phyloP scores from a whole-genome alignment of 1,284 basidiomycete species.

The Filobasidium uniguttulatum region DNA sequence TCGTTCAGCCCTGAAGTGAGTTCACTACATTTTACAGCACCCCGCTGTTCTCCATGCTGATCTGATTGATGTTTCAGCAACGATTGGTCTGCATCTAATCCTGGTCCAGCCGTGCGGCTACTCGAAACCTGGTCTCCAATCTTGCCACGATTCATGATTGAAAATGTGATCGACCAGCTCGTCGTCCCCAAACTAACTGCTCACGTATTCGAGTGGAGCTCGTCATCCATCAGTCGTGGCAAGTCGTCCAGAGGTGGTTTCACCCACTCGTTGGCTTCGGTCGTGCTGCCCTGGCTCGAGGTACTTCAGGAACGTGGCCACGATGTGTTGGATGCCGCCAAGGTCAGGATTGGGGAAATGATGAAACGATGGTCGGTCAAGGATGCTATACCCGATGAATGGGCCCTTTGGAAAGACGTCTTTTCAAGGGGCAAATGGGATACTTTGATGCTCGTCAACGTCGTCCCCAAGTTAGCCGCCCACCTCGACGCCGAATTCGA shows the following conservation, averaged over 20 bases:
- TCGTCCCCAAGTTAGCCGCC: slow-evolving; percentile 76
- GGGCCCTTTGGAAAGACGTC: slow-evolving; percentile 66
- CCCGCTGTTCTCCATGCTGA: background rate
- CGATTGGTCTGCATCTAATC: slow-evolving; percentile 66
- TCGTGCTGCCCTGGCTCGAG: slow-evolving; percentile 94
- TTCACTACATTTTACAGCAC: slow-evolving; percentile 6
- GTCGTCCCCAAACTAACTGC: slow-evolving; percentile 79
- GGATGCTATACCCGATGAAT: slow-evolving; percentile 60
- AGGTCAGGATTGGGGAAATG: slow-evolving; percentile 64
- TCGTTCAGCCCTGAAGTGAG: slow-evolving; percentile 67
- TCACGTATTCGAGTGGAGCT: slow-evolving; percentile 71
- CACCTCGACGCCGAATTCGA: slow-evolving; percentile 66
- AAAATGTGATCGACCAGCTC: slow-evolving; percentile 92
- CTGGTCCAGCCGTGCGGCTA: slow-evolving; percentile 61
- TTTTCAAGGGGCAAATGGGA: slow-evolving; percentile 78
- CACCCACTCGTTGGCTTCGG: slow-evolving; percentile 51
- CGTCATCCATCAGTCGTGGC: slow-evolving; percentile 14
- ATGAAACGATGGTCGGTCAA: slow-evolving; percentile 64
- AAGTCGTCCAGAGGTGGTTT: too few species aligned
- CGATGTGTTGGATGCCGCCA: slow-evolving; percentile 66
- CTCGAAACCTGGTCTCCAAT: slow-evolving; percentile 79
- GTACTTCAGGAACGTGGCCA: slow-evolving; percentile 66
- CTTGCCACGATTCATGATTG: slow-evolving; percentile 76
- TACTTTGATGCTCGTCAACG: slow-evolving; percentile 68
- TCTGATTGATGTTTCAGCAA: slow-evolving; percentile 42